Evolutionary conservation across 306 rosid species (phyloP).

Genomic region (Canavalia ensiformis): DNA sequence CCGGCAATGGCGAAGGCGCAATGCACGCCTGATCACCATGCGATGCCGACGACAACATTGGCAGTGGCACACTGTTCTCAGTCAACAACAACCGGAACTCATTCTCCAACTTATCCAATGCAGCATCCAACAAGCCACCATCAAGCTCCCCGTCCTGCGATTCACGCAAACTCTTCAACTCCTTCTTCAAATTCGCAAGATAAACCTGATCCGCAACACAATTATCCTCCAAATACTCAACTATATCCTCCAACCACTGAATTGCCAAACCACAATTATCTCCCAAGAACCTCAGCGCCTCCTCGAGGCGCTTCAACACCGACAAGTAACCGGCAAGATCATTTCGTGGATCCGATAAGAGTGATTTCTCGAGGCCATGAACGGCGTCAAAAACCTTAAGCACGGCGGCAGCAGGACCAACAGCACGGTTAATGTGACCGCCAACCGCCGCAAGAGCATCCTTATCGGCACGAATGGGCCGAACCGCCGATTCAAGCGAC

Average conservation of each 20-base stretch:
- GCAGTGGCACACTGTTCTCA: constrained; percentile 88
- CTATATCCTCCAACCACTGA: constrained; percentile 98
- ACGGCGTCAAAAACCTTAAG: constrained; percentile 98
- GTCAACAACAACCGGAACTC: constrained; percentile 82
- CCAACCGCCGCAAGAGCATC: constrained; percentile 93
- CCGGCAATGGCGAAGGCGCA: constrained; percentile 96
- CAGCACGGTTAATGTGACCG: constrained; percentile 96
- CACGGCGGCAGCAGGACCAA: constrained; percentile 97
- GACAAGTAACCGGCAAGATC: constrained; percentile 90
- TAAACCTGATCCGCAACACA: constrained; percentile 75
- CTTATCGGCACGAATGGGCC: constrained; percentile 89
- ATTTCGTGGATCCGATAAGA: constrained; percentile 80
- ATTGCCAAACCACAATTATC: constrained; percentile 92
- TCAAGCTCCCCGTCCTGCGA: constrained; percentile 77
- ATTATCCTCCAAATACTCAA: constrained; percentile 95
- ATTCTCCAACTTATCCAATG: constrained; percentile 80
- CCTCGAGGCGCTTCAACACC: constrained; percentile 90
- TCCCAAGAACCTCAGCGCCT: constrained; percentile 89
- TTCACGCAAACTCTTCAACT: constrained; percentile 72
- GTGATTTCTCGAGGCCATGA: constrained; percentile 94
- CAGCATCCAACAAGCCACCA: constrained; percentile 94
- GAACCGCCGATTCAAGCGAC: constrained; percentile 78
- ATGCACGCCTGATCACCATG: constrained; percentile 82
- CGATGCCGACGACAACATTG: constrained; percentile 61
- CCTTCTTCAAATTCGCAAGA: constrained; percentile 76